Base-by-base conservation (phyloP, 495 filamentous ascomycete genomes). In the Podospora pseudocomata region DNA sequence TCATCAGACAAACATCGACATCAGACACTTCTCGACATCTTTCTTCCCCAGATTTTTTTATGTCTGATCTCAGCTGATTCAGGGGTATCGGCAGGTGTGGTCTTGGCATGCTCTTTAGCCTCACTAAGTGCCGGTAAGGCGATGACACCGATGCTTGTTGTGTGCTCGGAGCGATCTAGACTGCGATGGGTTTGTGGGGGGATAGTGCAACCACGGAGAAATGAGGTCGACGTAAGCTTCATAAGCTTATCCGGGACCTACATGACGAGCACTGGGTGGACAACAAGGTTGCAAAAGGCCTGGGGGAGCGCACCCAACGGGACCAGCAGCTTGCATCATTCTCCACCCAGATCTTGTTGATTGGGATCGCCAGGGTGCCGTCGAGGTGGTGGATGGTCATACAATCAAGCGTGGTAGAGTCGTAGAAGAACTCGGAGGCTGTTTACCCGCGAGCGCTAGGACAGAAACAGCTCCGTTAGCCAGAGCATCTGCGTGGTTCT, bases 101-200 rank as follows among this genome's bases (percentile, higher is more conserved):
- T 28, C 61, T 63, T 63, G 61, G 61, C 61, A 63, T 63, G 59
- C 28, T 16, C 5, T 63, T 44, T 63, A 63, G 61, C 61, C 61
- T 44, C 55, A 58, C 61, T 28, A 63, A 63, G 61, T 63, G 61
- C 61, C 61, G 61, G 32, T 63, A 63, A 63, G 61, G 61, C 61
- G 20, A 32, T 4, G 16, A 18, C 32, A 49, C 32, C n/a, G 4
- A 63, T 32, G 28, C 61, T 32, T 39, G 32, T 53, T 63, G 11
- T 27, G 61, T 19, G 30, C 30, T 63, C 34, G 26, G 61, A n/a
- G 61, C 28, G 32, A 44, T 44, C 61, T 63, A 63, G 61, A 63
- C 30, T 32, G 61, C 61, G 4, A 19, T 63, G 61, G 61, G 34
- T n/a, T 49, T 63, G 61, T 49, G 61, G 61, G 32, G 32, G 59